Evolutionary conservation across 2,329 filamentous ascomycete genomes (phyloP).

Genomic region (Chaetomiaceae sp.): DNA sequence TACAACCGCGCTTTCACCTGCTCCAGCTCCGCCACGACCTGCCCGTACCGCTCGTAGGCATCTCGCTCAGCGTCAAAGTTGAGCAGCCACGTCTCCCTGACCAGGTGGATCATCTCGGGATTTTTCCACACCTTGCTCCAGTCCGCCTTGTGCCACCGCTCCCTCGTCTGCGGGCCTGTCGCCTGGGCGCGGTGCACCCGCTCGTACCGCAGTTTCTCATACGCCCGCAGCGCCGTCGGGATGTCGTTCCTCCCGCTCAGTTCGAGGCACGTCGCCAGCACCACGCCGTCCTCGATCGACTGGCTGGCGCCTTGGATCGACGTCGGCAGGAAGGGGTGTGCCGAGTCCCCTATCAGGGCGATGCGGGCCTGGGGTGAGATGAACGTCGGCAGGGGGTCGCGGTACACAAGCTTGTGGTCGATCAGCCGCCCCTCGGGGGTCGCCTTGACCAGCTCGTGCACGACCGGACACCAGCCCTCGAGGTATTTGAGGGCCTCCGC

Average conservation of each 20-base stretch:
- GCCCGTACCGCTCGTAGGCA: conserved; percentile 27
- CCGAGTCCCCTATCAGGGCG: conserved; percentile 38
- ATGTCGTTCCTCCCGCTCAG: conserved; percentile 20
- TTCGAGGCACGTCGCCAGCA: conserved; percentile 34
- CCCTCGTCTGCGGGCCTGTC: conserved; percentile 30
- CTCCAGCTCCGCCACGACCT: conserved; percentile 14
- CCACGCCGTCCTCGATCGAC: conserved; percentile 39
- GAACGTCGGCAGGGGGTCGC: conserved; percentile 33
- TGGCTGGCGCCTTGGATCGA: conserved; percentile 38
- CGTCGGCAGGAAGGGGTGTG: conserved; percentile 38
- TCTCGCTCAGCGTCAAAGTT: conserved; percentile 30
- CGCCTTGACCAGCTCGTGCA: conserved; percentile 36
- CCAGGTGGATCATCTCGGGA: conserved; percentile 28
- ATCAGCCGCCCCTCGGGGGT: conserved; percentile 26
- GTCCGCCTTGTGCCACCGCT: conserved; percentile 32
- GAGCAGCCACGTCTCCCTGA: conserved; percentile 30
- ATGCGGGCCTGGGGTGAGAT: conserved; percentile 33
- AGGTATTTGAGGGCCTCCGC: conserved; percentile 41
- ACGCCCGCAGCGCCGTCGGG: conserved; percentile 27
- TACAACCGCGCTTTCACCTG: conserved; percentile 11
- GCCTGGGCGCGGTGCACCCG: conserved; percentile 31
- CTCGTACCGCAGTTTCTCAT: conserved; percentile 31
- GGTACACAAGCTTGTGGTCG: conserved; percentile 28
- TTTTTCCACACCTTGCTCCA: conserved; percentile 28
- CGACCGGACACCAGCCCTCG: conserved; percentile 37